Evolutionary conservation across 192 early-diverging fungal genomes (phyloP).

Genomic region (Coemansia sp.): DNA sequence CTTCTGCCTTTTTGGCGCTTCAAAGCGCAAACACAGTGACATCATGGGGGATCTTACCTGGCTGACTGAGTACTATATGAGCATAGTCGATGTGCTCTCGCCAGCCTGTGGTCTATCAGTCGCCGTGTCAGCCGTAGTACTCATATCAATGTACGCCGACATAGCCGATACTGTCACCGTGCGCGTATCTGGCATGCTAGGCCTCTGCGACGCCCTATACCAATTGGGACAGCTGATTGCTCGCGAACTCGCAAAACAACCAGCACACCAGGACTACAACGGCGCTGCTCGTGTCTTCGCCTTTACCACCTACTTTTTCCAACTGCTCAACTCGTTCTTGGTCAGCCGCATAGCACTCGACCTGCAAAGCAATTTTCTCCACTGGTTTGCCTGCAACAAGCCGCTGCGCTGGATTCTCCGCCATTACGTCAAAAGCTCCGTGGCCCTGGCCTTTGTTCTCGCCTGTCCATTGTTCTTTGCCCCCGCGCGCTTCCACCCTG

Average conservation of each 20-base stretch:
- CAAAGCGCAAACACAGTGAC: background rate
- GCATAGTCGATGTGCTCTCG: conserved; percentile 41
- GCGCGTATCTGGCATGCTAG: conserved; percentile 44
- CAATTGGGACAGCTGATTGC: conserved; percentile 39
- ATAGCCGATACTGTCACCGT: conserved; percentile 35
- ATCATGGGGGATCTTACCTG: conserved; percentile 18
- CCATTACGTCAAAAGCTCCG: conserved; percentile 25
- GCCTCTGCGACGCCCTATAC: conserved; percentile 37
- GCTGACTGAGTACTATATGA: conserved; percentile 44
- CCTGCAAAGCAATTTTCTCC: conserved; percentile 43
- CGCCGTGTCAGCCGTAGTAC: conserved; percentile 33
- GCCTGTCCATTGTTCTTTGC: conserved; percentile 39
- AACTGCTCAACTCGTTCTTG: conserved; percentile 35
- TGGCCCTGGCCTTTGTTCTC: conserved; percentile 23
- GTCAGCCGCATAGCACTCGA: conserved; percentile 45
- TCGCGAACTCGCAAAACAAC: conserved; percentile 31
- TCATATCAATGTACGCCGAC: conserved; percentile 44
- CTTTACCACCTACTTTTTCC: conserved; percentile 38
- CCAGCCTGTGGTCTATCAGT: conserved; percentile 45
- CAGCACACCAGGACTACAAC: conserved; percentile 4
- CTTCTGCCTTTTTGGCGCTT: conserved; percentile 2
- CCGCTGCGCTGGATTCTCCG: conserved; percentile 31
- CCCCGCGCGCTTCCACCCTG: conserved; percentile 23
- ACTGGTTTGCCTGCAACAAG: conserved; percentile 37
- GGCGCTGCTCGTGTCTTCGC: conserved; percentile 39